Conservation (phyloP, 768 basidiomycete species). For the Pseudohyphozyma bogoriensis region DNA sequence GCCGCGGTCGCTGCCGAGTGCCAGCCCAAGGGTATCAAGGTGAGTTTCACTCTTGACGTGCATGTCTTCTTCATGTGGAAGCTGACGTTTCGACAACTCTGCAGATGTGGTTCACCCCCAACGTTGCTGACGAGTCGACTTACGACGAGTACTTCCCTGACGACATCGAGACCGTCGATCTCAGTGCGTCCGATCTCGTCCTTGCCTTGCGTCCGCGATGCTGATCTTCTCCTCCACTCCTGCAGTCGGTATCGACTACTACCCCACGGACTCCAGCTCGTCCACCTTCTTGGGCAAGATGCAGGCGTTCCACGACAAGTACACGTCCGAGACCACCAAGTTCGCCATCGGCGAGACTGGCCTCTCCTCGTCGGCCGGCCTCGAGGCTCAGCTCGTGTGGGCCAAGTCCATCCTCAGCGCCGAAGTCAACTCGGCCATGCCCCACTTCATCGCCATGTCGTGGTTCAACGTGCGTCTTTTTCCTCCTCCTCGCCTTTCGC, state of each 20-base stretch:
- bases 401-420: slow-evolving; percentile 17
- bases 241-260: slow-evolving; percentile 23
- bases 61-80: not conserved
- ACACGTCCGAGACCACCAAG: slow-evolving; percentile 22
- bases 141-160: slow-evolving; percentile 33
- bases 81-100: not conserved
- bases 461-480: slow-evolving; percentile 32
- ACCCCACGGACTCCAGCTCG: slow-evolving; percentile 19
- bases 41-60: slow-evolving; percentile 26
- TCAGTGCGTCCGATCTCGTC: slow-evolving; percentile 16
- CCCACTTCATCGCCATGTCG: slow-evolving; percentile 22
- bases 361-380: slow-evolving; percentile 10
- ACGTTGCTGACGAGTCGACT: slow-evolving; percentile 10
- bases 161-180: slow-evolving; percentile 25
- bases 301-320: slow-evolving; percentile 32
- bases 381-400: slow-evolving; percentile 18
- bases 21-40: slow-evolving; percentile 31
- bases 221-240: not conserved
- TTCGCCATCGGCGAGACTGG: slow-evolving; percentile 36
- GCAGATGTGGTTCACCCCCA: slow-evolving; percentile 4
- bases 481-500: too few relatives aligned
- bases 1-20: slow-evolving; percentile 28
- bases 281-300: slow-evolving; percentile 18
- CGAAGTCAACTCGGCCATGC: slow-evolving; percentile 9
- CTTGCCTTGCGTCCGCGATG: not conserved